phyloP scores from a whole-genome alignment of 345 rosid species.

The Salix exigua region DNA sequence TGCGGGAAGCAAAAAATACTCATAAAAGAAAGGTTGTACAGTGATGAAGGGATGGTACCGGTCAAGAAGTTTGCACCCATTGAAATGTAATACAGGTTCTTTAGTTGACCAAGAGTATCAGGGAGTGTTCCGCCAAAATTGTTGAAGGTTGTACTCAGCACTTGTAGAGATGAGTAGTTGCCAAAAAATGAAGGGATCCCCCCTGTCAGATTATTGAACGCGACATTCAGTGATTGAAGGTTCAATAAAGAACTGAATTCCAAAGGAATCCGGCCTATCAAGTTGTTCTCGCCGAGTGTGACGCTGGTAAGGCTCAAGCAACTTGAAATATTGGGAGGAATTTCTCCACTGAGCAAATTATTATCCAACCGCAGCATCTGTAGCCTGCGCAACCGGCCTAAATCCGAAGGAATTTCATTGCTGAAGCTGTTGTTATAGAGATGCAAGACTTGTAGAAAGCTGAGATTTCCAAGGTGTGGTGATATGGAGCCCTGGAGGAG shows the following conservation, averaged over 20 bases:
- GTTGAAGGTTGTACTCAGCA: rapidly evolving
- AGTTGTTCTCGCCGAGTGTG: background rate
- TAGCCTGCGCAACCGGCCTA: background rate
- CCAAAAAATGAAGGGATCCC: constrained; percentile 26
- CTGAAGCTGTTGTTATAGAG: constrained; percentile 1
- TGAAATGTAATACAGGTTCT: background rate
- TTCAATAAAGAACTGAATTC: constrained; percentile 16
- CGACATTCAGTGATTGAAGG: background rate
- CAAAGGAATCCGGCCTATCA: constrained; percentile 16
- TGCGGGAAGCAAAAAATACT: background rate
- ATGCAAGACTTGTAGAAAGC: background rate
- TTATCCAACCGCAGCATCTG: background rate
- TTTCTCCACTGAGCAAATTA: constrained; percentile 7
- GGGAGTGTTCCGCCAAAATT: constrained; percentile 17
- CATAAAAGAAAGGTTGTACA: constrained; percentile 25
- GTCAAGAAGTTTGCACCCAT: background rate
- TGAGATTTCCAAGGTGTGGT: constrained; percentile 10
- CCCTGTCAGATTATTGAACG: constrained; percentile 21
- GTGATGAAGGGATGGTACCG: constrained; percentile 14
- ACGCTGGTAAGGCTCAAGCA: constrained; percentile 3
- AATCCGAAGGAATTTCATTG: background rate
- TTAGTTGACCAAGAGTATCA: constrained; percentile 9
- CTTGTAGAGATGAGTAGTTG: constrained; percentile 18
- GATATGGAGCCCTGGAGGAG: background rate
- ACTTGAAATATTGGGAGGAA: constrained; percentile 8